Conservation (phyloP, 2,329 filamentous ascomycete genomes). For the Ascocoryne sarcoides region DNA sequence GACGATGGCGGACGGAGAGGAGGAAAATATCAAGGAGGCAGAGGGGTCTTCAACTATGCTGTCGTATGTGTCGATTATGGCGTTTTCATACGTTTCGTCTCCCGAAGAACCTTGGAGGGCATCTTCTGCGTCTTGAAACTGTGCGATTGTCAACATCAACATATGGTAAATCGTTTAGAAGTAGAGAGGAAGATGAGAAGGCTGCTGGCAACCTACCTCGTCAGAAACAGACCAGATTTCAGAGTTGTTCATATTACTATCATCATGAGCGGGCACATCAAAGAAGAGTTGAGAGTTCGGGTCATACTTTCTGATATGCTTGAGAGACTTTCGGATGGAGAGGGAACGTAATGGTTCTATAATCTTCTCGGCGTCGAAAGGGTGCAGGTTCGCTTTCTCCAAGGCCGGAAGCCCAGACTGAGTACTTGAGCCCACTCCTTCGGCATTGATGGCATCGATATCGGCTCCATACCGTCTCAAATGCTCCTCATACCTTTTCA, state of each 20-base stretch:
- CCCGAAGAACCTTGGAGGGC: conserved; percentile 27
- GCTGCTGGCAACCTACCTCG: background rate
- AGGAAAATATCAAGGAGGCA: no score
- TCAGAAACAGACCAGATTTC: background rate
- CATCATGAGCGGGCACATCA: no score
- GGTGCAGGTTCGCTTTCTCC: no score
- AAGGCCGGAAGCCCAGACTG: background rate
- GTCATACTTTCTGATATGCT: conserved; percentile 12
- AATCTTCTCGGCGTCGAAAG: no score
- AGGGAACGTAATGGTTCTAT: conserved; percentile 2
- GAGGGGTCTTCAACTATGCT: no score
- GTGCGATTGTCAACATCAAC: no score
- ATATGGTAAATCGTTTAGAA: no score
- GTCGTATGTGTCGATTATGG: conserved; percentile 25
- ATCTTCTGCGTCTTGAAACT: conserved; percentile 26
- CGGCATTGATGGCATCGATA: conserved; percentile 20
- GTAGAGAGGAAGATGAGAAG: no score
- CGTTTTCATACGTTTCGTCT: conserved; percentile 17
- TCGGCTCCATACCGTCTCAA: conserved; percentile 20
- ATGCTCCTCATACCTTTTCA: conserved; percentile 21
- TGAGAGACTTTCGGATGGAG: conserved; percentile 10
- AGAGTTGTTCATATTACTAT: background rate
- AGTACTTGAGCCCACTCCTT: conserved; percentile 3
- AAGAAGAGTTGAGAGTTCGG: no score
- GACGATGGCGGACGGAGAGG: no score